These are phyloP conservation scores for Pseudogymnoascus sp. DNA, from an alignment of 2,329 filamentous ascomycete species.

Conservation along the genomic window DNA sequence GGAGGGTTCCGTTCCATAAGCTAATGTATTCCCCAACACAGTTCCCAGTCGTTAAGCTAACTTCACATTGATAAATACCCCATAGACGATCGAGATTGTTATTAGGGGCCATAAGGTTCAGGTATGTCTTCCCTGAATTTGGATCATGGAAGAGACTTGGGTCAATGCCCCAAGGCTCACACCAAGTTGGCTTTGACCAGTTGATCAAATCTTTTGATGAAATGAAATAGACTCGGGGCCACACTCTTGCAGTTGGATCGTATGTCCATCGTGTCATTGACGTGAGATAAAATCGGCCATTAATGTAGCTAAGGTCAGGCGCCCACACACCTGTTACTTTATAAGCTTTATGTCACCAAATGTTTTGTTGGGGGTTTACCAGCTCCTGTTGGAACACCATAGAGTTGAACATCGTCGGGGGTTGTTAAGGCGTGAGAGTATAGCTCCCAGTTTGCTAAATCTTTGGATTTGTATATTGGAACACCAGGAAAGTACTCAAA, in stretches of 20 bases:
- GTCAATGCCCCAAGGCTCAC: constrained; percentile 16
- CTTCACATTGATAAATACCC: constrained; percentile 16
- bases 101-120: constrained; percentile 16
- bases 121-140: constrained; percentile 10
- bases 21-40: constrained; percentile 16
- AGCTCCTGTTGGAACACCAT: constrained; percentile 14
- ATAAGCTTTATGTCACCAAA: neutral
- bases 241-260: constrained; percentile 18
- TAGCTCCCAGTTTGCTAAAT: constrained; percentile 35
- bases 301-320: constrained; percentile 11
- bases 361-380: neutral
- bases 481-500: constrained; percentile 49
- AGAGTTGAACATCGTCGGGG: constrained; percentile 13
- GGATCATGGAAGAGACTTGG: constrained; percentile 15
- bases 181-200: constrained; percentile 14
- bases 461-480: constrained; percentile 45
- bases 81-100: constrained; percentile 15
- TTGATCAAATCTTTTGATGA: constrained; percentile 14
- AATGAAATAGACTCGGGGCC: constrained; percentile 16
- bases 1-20: constrained; percentile 16
- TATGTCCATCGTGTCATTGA: constrained; percentile 16
- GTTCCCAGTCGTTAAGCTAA: constrained; percentile 12
- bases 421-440: constrained; percentile 21
- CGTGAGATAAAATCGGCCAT: constrained; percentile 14
- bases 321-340: constrained; percentile 13